These are phyloP conservation scores for Cercospora nicotianae DNA, from an alignment of 2,329 filamentous ascomycete species.

Conservation along the genomic window DNA sequence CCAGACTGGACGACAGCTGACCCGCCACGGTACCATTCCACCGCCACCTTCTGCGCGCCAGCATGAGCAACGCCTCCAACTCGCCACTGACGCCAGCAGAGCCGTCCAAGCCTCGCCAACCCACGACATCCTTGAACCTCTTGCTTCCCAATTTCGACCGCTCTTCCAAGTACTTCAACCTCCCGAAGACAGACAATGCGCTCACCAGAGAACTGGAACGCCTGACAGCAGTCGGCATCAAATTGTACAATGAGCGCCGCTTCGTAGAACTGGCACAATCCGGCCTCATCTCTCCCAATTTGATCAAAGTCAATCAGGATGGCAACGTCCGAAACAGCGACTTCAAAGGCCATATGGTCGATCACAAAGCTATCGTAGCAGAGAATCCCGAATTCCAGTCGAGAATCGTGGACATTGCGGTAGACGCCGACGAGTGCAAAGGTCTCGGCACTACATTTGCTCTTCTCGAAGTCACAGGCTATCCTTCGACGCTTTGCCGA, in stretches of 20 bases:
- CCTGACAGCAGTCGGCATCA: slow-evolving; percentile 7
- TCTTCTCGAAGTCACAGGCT: slow-evolving; percentile 12
- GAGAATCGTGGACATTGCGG: slow-evolving; percentile 6
- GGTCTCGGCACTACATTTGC: slow-evolving; percentile 3
- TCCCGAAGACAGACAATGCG: neutral
- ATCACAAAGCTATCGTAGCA: slow-evolving; percentile 1
- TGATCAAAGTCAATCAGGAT: slow-evolving; percentile 11
- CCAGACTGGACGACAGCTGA: neutral
- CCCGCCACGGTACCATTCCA: neutral
- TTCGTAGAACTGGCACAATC: slow-evolving; percentile 8
- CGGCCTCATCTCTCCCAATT: slow-evolving; percentile 2
- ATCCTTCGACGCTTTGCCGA: slow-evolving; percentile 12
- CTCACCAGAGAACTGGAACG: neutral
- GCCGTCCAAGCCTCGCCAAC: neutral
- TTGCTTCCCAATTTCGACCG: slow-evolving; percentile 5
- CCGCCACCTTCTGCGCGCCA: neutral
- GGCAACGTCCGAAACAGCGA: slow-evolving; percentile 2
- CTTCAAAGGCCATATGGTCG: slow-evolving; percentile 1
- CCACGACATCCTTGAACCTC: neutral
- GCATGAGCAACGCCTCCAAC: neutral
- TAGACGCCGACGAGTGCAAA: slow-evolving; percentile 8
- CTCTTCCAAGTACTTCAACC: neutral
- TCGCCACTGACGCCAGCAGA: neutral
- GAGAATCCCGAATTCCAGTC: neutral
- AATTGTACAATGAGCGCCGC: slow-evolving; percentile 6